Evolutionary conservation across 305 asterid genomes (phyloP).

Genomic region (Galium porrigens): DNA sequence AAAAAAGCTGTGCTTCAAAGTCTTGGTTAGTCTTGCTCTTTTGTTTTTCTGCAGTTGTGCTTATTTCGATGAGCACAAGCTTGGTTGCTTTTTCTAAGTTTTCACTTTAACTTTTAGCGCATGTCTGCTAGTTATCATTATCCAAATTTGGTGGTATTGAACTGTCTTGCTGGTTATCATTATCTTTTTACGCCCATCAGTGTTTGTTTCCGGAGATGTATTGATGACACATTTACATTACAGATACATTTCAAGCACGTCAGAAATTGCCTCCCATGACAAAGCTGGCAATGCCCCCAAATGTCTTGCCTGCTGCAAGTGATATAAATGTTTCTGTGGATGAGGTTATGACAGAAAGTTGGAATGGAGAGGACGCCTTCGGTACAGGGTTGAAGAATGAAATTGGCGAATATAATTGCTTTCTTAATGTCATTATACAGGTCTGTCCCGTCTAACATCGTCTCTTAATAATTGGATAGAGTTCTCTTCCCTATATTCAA

Average conservation of each 20-base stretch:
- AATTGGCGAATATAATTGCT: constrained; percentile 87
- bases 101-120: neutral
- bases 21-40: constrained; percentile 43
- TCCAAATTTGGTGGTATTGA: neutral
- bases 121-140: neutral
- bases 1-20: constrained; percentile 78
- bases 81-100: neutral
- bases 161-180: neutral
- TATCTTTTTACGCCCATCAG: neutral
- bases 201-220: constrained; percentile 4
- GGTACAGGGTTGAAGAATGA: constrained; percentile 84
- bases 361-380: constrained; percentile 35
- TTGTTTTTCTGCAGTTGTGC: constrained; percentile 15
- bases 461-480: constrained; percentile 4
- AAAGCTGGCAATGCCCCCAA: constrained; percentile 20
- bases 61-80: constrained; percentile 5
- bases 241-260: constrained; percentile 39
- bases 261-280: constrained; percentile 28
- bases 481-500: neutral
- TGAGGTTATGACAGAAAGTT: constrained; percentile 26
- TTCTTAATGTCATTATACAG: constrained; percentile 92
- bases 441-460: constrained; percentile 27
- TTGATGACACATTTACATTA: constrained; percentile 16
- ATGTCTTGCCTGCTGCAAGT: constrained; percentile 24
- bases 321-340: constrained; percentile 24